Evolutionary conservation across 805 yeast genomes (phyloP).

Genomic region (Brettanomyces nanus): DNA sequence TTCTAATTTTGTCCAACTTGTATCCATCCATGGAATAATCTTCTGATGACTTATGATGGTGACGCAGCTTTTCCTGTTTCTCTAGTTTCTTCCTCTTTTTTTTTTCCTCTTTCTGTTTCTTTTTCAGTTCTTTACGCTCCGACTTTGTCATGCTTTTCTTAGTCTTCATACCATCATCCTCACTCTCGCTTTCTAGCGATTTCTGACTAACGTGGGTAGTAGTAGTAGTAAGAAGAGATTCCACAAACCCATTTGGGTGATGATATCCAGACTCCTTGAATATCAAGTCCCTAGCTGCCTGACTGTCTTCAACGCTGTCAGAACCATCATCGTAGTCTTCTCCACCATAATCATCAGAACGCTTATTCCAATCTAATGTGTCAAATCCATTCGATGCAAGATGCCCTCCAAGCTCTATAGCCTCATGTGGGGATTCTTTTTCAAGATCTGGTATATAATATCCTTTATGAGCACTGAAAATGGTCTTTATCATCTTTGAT

Average conservation of each 20-base stretch:
- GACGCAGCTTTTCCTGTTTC: background rate
- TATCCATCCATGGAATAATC: background rate
- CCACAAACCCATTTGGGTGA: too few relatives aligned
- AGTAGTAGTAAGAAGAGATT: too few relatives aligned
- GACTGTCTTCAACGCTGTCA: background rate
- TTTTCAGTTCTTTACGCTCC: slow-evolving; percentile 3
- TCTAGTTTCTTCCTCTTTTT: background rate
- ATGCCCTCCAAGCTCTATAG: slow-evolving; percentile 2
- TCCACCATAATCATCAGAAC: too few relatives aligned
- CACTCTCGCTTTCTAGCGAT: slow-evolving; percentile 28
- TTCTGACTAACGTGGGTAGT: slow-evolving; percentile 1
- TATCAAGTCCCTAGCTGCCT: background rate
- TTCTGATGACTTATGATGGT: background rate
- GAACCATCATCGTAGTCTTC: too few relatives aligned
- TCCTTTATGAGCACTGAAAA: slow-evolving; percentile 18
- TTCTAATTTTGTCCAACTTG: background rate
- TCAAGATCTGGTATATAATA: slow-evolving; percentile 10
- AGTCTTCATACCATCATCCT: background rate
- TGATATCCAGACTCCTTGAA: too few relatives aligned
- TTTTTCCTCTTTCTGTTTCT: background rate
- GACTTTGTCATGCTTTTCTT: slow-evolving; percentile 3
- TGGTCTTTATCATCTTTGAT: background rate
- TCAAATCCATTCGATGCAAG: slow-evolving; percentile 36
- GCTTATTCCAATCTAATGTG: slow-evolving; percentile 28
- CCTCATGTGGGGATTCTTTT: slow-evolving; percentile 10